Evolutionary conservation across 495 filamentous ascomycete genomes (phyloP).

Genomic region (Lichenothelia convexa): DNA sequence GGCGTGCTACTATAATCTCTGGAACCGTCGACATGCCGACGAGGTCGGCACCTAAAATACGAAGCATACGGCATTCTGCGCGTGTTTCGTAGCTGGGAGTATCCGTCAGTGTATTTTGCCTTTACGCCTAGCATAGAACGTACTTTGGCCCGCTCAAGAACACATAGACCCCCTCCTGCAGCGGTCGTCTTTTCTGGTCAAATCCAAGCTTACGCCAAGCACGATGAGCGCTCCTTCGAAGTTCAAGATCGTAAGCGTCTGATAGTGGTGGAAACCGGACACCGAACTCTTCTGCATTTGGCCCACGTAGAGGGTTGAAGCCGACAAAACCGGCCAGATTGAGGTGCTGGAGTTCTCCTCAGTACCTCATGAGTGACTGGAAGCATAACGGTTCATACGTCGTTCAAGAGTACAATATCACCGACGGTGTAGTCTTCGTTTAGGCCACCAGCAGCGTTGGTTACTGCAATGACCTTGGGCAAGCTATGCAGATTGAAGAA

Average conservation of each 20-base stretch:
- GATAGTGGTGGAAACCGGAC: constrained; percentile 53
- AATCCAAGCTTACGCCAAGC: constrained; percentile 37
- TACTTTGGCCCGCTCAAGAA: constrained; percentile 55
- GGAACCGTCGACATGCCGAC: constrained; percentile 70
- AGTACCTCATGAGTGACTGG: background rate
- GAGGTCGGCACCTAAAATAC: constrained; percentile 45
- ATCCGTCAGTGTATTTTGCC: background rate
- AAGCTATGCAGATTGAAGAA: constrained; percentile 5
- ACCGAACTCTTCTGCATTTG: constrained; percentile 50
- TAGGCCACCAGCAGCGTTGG: constrained; percentile 60
- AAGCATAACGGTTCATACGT: constrained; percentile 29
- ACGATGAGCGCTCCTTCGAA: constrained; percentile 40
- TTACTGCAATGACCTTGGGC: constrained; percentile 31
- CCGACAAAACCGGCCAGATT: constrained; percentile 57
- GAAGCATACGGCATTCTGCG: constrained; percentile 59
- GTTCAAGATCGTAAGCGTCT: constrained; percentile 56
- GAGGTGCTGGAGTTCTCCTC: constrained; percentile 38
- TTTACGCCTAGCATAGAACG: constrained; percentile 7
- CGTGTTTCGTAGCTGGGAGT: constrained; percentile 48
- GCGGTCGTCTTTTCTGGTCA: constrained; percentile 23
- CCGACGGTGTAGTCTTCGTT: constrained; percentile 51
- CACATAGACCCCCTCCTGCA: constrained; percentile 62
- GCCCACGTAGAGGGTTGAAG: constrained; percentile 49
- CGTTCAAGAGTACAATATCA: constrained; percentile 55
- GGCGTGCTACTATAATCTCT: constrained; percentile 56